phyloP scores from a whole-genome alignment of 768 basidiomycete genomes.

The Lactifluus echinatus region DNA sequence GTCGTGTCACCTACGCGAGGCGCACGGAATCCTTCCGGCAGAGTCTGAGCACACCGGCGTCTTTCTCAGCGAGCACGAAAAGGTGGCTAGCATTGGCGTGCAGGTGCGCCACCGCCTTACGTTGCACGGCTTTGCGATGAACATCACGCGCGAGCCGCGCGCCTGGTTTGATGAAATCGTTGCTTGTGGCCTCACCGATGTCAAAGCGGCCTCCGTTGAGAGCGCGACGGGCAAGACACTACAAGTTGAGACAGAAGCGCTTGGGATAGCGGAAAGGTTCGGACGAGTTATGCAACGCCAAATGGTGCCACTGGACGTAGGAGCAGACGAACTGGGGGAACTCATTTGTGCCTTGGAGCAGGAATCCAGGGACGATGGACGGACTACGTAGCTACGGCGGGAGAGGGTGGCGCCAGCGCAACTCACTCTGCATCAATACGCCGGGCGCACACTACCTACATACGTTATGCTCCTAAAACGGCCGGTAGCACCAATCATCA shows the following conservation, averaged over 20 bases:
- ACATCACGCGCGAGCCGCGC: constrained; percentile 73
- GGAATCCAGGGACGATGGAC: constrained; percentile 18
- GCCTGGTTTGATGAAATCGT: constrained; percentile 83
- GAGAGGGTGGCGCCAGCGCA: neutral
- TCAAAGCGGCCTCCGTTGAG: constrained; percentile 66
- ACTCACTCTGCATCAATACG: neutral
- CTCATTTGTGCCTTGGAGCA: constrained; percentile 23
- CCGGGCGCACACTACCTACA: neutral
- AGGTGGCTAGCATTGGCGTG: constrained; percentile 93
- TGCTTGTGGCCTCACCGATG: constrained; percentile 84
- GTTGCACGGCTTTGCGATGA: constrained; percentile 90
- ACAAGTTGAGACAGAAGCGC: constrained; percentile 43
- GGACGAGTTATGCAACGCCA: constrained; percentile 26
- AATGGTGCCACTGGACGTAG: constrained; percentile 25
- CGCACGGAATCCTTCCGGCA: constrained; percentile 47
- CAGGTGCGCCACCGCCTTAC: constrained; percentile 93
- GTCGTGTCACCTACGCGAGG: constrained; percentile 48
- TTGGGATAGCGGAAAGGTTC: constrained; percentile 32
- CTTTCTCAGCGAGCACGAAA: constrained; percentile 71
- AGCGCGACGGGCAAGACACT: constrained; percentile 33
- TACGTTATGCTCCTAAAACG: no score
- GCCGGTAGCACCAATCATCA: neutral
- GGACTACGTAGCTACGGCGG: constrained; percentile 5
- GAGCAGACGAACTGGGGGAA: constrained; percentile 20
- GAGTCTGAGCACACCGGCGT: constrained; percentile 84